Conservation (phyloP, 2,329 filamentous ascomycete species). For the Paraconiothyrium sp. region DNA sequence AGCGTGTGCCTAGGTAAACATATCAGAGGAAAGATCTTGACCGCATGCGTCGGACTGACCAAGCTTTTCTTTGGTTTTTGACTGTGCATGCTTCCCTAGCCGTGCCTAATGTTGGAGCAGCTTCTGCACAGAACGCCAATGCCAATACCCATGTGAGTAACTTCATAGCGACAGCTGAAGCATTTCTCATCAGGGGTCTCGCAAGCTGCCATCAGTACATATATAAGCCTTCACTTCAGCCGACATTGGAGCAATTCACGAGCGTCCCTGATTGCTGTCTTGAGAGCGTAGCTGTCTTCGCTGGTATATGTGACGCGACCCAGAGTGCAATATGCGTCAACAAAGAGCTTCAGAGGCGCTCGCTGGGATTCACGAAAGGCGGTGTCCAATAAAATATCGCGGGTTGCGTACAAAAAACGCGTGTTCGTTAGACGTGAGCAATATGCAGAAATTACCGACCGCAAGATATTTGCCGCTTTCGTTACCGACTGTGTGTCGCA, state of each 20-base stretch:
- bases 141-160: background rate
- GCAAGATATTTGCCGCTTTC: background rate
- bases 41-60: background rate
- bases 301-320: too few species aligned
- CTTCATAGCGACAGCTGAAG: background rate
- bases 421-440: background rate
- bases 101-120: background rate
- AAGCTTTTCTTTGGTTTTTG: conserved; percentile 9
- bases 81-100: background rate
- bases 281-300: too few species aligned
- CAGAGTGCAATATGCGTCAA: too few species aligned
- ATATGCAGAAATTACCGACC: background rate
- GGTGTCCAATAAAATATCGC: background rate
- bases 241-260: background rate
- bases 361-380: too few species aligned
- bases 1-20: conserved; percentile 10
- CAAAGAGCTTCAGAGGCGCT: too few species aligned
- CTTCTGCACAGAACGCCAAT: background rate
- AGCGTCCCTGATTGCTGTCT: too few species aligned
- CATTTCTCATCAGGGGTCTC: background rate
- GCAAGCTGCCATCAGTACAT: background rate
- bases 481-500: background rate
- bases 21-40: background rate
- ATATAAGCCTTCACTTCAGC: background rate
- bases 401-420: background rate